Conservation (phyloP, 768 basidiomycete genomes). For the Lanmaoa pseudosensibilis region DNA sequence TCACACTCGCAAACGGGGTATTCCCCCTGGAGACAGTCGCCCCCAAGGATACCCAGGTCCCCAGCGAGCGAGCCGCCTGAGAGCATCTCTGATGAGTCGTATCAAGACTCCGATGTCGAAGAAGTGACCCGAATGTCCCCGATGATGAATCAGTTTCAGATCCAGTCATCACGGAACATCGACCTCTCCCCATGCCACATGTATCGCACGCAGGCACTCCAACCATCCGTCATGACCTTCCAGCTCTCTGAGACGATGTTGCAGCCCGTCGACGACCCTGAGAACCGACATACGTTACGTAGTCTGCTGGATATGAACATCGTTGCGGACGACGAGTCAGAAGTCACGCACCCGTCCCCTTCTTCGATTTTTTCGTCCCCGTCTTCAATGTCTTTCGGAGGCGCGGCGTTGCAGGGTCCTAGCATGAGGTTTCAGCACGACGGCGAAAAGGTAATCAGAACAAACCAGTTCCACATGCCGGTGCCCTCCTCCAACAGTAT, state of each 20-base stretch:
- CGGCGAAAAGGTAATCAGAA: slow-evolving; percentile 1
- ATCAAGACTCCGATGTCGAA: slow-evolving; percentile 30
- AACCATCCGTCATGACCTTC: slow-evolving; percentile 33
- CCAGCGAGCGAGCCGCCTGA: slow-evolving; percentile 32
- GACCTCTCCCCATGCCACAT: slow-evolving; percentile 3
- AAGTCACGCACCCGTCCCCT: slow-evolving; percentile 6
- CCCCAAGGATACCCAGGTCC: slow-evolving; percentile 19
- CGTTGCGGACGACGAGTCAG: slow-evolving; percentile 16
- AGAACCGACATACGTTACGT: slow-evolving; percentile 22
- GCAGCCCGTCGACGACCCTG: slow-evolving; percentile 29
- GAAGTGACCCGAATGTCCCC: slow-evolving; percentile 30
- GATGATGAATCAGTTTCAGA: slow-evolving; percentile 34
- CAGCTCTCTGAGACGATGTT: slow-evolving; percentile 26
- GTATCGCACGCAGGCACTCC: slow-evolving; percentile 15
- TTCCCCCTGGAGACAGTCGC: slow-evolving; percentile 13
- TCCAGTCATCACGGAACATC: slow-evolving; percentile 18
- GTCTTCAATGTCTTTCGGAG: slow-evolving; percentile 5
- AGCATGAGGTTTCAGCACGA: slow-evolving; percentile 26
- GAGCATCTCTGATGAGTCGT: slow-evolving; percentile 31
- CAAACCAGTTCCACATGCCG: slow-evolving; percentile 16
- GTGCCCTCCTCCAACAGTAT: not conserved
- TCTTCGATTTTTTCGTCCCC: slow-evolving; percentile 1
- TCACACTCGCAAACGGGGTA: slow-evolving; percentile 16
- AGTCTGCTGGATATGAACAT: slow-evolving; percentile 18
- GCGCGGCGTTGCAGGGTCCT: slow-evolving; percentile 20